Evolutionary conservation across 768 basidiomycete genomes (phyloP).

Genomic region (Mrakia hoshinonis): DNA sequence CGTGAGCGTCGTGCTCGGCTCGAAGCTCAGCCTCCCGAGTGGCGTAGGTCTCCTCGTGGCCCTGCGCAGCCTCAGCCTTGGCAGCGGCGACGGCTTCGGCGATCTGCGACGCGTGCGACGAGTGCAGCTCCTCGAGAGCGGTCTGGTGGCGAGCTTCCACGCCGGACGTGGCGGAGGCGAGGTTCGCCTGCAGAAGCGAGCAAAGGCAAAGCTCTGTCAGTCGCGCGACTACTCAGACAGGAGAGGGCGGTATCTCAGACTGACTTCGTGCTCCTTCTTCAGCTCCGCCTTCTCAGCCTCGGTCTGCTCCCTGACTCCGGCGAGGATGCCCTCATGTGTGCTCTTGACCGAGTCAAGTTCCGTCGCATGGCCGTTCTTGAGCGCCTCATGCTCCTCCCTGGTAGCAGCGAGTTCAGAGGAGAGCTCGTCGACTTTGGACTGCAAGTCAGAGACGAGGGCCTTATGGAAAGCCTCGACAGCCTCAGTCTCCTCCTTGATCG

Average conservation of each 20-base stretch:
- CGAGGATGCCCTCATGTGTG: not conserved
- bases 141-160: not conserved
- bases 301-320: not conserved
- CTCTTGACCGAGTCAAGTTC: slow-evolving; percentile 1
- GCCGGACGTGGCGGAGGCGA: not conserved
- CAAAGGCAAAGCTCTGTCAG: not conserved
- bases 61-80: not conserved
- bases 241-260: not conserved
- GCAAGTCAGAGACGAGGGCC: slow-evolving; percentile 7
- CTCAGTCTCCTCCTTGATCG: slow-evolving; percentile 4
- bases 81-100: slow-evolving; percentile 15
- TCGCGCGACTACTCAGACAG: not conserved
- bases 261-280: slow-evolving; percentile 7
- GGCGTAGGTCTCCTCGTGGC: not conserved
- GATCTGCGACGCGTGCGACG: not conserved
- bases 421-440: slow-evolving; percentile 18
- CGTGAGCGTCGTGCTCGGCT: not conserved
- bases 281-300: not conserved
- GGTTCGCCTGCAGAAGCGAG: not conserved
- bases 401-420: not conserved
- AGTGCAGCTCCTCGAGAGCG: not conserved
- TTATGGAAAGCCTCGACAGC: not conserved
- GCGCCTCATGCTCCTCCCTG: not conserved
- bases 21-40: slow-evolving; percentile 7
- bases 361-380: not conserved